Base-by-base conservation (phyloP, 2,329 filamentous ascomycete genomes). In the Emericellopsis cladophorae region DNA sequence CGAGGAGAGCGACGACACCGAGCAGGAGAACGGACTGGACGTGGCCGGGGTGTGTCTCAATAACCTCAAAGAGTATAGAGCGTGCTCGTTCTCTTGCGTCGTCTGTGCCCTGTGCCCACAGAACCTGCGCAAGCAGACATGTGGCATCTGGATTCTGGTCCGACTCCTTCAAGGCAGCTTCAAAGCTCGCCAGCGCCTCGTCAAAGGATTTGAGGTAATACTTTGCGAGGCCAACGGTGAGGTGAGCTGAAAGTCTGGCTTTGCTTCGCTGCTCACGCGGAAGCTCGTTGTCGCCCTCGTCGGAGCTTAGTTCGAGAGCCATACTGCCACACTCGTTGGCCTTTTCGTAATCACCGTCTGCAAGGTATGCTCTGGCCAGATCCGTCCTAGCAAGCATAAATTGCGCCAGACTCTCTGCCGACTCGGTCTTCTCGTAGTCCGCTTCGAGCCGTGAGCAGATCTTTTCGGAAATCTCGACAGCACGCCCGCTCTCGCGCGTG, bases 381-480 rank as follows among this genome's bases (percentile, higher is more conserved):
- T 98, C 93, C 1, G 85, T 77, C 58, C 89, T 93, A 21, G 84
- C 85, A 44, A 93, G 71, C 1, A 86, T 84, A 56, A 89, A 95
- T 18, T 72, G 76, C 6, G 76, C 79, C 11, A 96, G 74, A 5
- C 85, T 75, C 10, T 79, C 64, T 0, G 78, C 58, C 0, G 86
- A 90, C 57, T 96, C 89, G 0, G 83, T 84, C 6, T 75, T 70
- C 60, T 96, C 90, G 54, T 89, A 98, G 42, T 89, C 80, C 7
- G 77, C 70, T 62, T 96, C 90, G 6, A 90, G 73, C 1, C 64
- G 66, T 5, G 70, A 65, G 50, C 84, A 90, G 8, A 93, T 74
- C 18, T 68, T 61, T 39, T 77, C 74, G 0, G 96, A 65, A 1
- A 68, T 74, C 22, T 65, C 57, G 23, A 83, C 77, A 1, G 87